Evolutionary conservation across 805 yeast species (phyloP).

Genomic region (Candida ponderosae): DNA sequence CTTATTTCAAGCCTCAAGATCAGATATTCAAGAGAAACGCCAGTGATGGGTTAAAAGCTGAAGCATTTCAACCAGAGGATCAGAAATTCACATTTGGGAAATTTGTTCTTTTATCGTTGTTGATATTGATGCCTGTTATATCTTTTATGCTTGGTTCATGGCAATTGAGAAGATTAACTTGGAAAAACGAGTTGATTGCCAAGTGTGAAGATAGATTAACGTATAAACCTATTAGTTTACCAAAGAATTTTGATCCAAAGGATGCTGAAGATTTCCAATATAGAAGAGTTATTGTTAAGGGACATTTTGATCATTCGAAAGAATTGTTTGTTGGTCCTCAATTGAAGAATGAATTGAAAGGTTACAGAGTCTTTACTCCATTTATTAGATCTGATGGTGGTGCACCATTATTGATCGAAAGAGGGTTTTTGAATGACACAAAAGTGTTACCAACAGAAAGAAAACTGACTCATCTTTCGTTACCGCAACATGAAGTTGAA

Average conservation of each 20-base stretch:
- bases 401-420: constrained; percentile 68
- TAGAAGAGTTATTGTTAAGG: constrained; percentile 68
- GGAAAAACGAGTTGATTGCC: constrained; percentile 84
- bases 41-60: no score
- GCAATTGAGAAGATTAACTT: constrained; percentile 79
- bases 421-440: constrained; percentile 87
- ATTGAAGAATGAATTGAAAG: constrained; percentile 59
- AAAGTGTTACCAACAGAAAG: constrained; percentile 48
- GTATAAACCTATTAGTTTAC: constrained; percentile 64
- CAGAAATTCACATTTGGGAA: constrained; percentile 19
- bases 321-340: constrained; percentile 94
- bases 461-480: constrained; percentile 58
- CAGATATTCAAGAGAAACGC: no score
- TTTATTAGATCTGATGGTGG: constrained; percentile 69
- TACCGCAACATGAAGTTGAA: constrained; percentile 56
- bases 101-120: constrained; percentile 26
- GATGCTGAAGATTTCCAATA: constrained; percentile 72
- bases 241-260: constrained; percentile 54
- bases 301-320: constrained; percentile 73
- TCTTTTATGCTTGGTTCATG: constrained; percentile 86
- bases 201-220: constrained; percentile 77
- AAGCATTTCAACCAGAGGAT: constrained; percentile 18
- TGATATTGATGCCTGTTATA: constrained; percentile 74
- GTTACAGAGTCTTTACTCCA: constrained; percentile 79
- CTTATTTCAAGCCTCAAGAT: no score